Evolutionary conservation across 2,329 filamentous ascomycete genomes (phyloP).

Genomic region (Beauveria australis): DNA sequence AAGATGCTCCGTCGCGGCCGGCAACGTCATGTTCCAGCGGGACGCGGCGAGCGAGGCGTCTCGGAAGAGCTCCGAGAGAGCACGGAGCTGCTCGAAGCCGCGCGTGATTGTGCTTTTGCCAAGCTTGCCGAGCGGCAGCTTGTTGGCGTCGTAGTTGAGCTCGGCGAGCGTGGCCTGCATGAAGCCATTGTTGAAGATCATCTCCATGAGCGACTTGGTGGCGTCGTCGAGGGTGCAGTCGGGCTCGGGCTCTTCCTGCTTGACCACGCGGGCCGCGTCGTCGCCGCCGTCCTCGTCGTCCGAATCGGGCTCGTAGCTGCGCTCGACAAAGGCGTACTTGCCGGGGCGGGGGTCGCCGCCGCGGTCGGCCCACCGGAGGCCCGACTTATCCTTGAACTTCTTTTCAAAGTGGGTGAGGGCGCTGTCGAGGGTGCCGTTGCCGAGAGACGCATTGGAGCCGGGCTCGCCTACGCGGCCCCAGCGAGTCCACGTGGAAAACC

Average conservation of each 20-base stretch:
- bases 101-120: slow-evolving; percentile 68
- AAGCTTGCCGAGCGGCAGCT: slow-evolving; percentile 76
- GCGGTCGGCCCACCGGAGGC: slow-evolving; percentile 46
- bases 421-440: slow-evolving; percentile 30
- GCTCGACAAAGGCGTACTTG: slow-evolving; percentile 76
- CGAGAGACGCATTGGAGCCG: slow-evolving; percentile 40
- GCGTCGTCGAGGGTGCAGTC: slow-evolving; percentile 51
- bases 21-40: slow-evolving; percentile 31
- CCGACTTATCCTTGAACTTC: slow-evolving; percentile 57
- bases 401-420: slow-evolving; percentile 47
- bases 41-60: slow-evolving; percentile 37
- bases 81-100: slow-evolving; percentile 71
- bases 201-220: slow-evolving; percentile 61
- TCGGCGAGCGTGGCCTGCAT: slow-evolving; percentile 59
- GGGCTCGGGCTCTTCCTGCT: slow-evolving; percentile 26
- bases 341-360: slow-evolving; percentile 49
- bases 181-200: slow-evolving; percentile 75
- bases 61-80: slow-evolving; percentile 60
- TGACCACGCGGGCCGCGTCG: slow-evolving; percentile 23
- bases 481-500: slow-evolving; percentile 60
- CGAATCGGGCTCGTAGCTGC: slow-evolving; percentile 63
- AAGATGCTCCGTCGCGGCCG: slow-evolving; percentile 47
- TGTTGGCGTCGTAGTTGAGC: slow-evolving; percentile 65
- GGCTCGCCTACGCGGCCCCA: slow-evolving; percentile 70
- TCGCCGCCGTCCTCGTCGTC: slow-evolving; percentile 43